phyloP scores from a whole-genome alignment of 1,284 basidiomycete species.

The Ustilago esculenta region DNA sequence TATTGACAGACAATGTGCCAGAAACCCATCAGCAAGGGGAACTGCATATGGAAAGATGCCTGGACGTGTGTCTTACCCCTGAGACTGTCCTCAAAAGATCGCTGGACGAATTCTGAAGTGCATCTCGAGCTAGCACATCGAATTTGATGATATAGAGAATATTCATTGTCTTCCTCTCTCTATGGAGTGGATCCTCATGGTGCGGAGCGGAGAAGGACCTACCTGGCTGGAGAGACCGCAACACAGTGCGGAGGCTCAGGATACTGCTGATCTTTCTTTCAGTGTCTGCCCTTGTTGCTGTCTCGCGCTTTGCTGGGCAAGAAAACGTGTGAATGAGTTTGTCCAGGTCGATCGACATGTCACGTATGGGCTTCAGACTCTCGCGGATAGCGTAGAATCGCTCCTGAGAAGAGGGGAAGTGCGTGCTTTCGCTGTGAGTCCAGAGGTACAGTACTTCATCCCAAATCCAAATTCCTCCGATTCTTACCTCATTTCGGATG shows the following conservation, averaged over 20 bases:
- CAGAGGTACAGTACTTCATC: too few relatives aligned
- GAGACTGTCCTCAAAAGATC: conserved; percentile 75
- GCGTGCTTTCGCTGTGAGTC: not conserved
- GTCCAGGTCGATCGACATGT: conserved; percentile 80
- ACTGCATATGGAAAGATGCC: too few relatives aligned
- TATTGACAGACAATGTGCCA: conserved; percentile 58
- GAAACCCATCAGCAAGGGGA: not conserved
- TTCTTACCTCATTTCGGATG: conserved; percentile 73
- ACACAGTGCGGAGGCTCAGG: conserved; percentile 75
- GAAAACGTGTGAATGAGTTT: conserved; percentile 74
- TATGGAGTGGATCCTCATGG: too few relatives aligned
- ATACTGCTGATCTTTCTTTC: conserved; percentile 79
- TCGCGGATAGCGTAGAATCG: conserved; percentile 76
- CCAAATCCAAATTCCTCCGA: too few relatives aligned
- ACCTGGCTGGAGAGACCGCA: conserved; percentile 65
- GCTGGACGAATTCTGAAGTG: conserved; percentile 73
- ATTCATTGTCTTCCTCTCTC: too few relatives aligned
- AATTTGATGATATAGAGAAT: too few relatives aligned
- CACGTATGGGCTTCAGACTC: conserved; percentile 74
- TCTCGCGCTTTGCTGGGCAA: conserved; percentile 16
- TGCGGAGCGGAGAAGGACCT: not conserved
- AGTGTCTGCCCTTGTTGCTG: conserved; percentile 71
- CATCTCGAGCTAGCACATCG: conserved; percentile 70
- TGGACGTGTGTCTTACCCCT: too few relatives aligned
- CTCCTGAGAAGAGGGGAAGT: conserved; percentile 67